Evolutionary conservation across 108 stramenopile species (phyloP).

Genomic region (Cylindrotheca closterium): DNA sequence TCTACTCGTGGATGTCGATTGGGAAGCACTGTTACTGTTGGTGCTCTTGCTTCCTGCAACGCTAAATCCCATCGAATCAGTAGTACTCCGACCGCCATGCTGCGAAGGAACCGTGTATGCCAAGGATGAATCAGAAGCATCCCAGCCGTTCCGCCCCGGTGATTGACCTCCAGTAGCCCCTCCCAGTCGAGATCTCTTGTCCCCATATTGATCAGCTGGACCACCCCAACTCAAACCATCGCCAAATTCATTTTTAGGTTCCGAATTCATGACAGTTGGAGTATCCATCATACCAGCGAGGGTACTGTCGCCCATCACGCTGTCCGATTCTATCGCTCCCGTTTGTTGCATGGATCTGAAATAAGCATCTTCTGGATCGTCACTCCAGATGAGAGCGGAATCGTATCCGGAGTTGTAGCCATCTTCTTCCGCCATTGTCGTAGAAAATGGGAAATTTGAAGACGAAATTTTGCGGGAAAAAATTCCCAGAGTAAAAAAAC

Average conservation of each 20-base stretch:
- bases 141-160: too few relatives aligned
- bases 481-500: too few relatives aligned
- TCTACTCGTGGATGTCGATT: too few relatives aligned
- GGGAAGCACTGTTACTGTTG: too few relatives aligned
- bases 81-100: too few relatives aligned
- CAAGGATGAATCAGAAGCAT: too few relatives aligned
- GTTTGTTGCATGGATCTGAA: conserved; percentile 18
- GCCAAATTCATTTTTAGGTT: background rate
- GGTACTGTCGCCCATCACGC: conserved; percentile 15
- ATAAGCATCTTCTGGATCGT: conserved; percentile 38
- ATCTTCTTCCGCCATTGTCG: background rate
- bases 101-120: too few relatives aligned
- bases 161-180: background rate
- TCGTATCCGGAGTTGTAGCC: conserved; percentile 6
- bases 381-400: conserved; percentile 27
- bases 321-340: background rate
- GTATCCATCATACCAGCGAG: background rate
- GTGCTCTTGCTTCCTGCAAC: too few relatives aligned
- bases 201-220: background rate
- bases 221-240: background rate
- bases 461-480: too few relatives aligned
- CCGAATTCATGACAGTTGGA: background rate
- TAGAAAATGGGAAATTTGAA: background rate
- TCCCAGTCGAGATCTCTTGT: background rate
- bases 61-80: too few relatives aligned